Conservation (phyloP, 2,329 filamentous ascomycete genomes). For the Fusarium sp. region DNA sequence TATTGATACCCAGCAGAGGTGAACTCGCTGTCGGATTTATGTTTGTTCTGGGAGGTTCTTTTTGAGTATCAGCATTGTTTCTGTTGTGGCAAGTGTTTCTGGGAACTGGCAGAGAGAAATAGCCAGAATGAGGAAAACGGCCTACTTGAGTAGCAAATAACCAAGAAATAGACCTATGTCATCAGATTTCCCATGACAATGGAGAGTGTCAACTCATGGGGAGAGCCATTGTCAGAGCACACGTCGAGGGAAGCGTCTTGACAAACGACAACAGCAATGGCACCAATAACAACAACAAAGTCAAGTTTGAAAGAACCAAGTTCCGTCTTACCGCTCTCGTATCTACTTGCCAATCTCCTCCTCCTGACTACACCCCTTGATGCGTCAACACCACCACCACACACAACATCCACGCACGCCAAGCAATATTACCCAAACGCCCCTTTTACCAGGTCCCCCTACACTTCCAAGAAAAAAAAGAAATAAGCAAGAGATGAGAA, state of each 20-base stretch:
- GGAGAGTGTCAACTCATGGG: not conserved
- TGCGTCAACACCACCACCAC: not conserved
- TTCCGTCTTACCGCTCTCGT: not conserved
- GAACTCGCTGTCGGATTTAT: not conserved
- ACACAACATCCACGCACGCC: not conserved
- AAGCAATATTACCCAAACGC: not conserved
- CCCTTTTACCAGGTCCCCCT: not conserved
- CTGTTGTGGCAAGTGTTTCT: not conserved
- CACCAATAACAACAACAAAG: not conserved
- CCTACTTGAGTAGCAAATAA: not conserved
- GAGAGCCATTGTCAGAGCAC: not conserved
- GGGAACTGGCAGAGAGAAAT: not conserved
- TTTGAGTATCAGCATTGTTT: not conserved
- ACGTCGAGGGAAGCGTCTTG: not conserved
- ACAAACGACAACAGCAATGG: not conserved
- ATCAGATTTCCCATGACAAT: not conserved
- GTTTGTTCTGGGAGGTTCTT: not conserved
- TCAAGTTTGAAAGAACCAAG: not conserved
- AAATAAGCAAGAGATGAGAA: not conserved
- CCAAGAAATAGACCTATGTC: not conserved
- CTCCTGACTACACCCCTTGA: not conserved
- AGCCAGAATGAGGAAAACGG: not conserved
- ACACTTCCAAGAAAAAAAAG: not conserved
- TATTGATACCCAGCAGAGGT: constrained; percentile 12
- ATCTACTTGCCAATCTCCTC: not conserved